Conservation (phyloP, 108 stramenopile genomes). For the Hondaea fermentalgiana region DNA sequence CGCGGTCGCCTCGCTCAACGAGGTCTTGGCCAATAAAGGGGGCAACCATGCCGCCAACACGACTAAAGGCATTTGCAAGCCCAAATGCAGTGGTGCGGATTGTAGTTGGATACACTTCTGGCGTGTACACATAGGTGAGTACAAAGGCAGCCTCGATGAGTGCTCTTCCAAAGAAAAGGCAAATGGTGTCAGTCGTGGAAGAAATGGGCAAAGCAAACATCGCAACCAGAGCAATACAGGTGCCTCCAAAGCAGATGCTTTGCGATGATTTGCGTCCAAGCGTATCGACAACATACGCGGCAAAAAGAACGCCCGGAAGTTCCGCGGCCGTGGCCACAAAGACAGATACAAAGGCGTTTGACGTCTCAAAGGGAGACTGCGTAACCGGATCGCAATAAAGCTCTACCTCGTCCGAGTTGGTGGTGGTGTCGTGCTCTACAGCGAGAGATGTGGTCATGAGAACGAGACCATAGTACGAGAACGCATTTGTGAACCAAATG, state of each 20-base stretch:
- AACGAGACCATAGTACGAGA: conserved; percentile 22
- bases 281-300: not conserved
- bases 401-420: not conserved
- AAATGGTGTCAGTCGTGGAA: not conserved
- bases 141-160: not conserved
- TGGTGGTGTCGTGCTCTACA: not conserved
- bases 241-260: not conserved
- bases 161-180: conserved; percentile 11
- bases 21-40: conserved; percentile 22
- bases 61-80: not conserved
- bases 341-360: not conserved
- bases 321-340: not conserved
- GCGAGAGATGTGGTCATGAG: conserved; percentile 9
- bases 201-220: not conserved
- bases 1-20: not conserved
- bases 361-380: not conserved
- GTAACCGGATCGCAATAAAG: not conserved
- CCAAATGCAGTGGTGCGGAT: conserved; percentile 19
- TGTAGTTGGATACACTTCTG: conserved; percentile 19
- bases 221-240: not conserved
- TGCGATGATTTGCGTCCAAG: not conserved
- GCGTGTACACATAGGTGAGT: conserved; percentile 1
- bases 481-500: conserved; percentile 13
- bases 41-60: conserved; percentile 23
- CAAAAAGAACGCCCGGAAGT: conserved; percentile 7